Base-by-base conservation (phyloP, 1,284 basidiomycete species). In the Leccinum pachyderme region DNA sequence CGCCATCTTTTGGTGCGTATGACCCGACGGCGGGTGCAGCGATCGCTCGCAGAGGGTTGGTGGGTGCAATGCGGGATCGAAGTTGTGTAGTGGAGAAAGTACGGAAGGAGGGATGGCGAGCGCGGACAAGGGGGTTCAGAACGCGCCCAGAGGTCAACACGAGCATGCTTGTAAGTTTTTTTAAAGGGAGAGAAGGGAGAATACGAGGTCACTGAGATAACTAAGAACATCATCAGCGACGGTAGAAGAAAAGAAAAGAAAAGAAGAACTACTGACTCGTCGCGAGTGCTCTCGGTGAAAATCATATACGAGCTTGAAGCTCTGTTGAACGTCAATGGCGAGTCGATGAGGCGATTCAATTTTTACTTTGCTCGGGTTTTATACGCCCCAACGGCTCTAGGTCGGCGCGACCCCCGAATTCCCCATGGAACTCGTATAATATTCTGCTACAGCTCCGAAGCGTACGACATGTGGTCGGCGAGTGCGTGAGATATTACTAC, bases 121-220 rank as follows among this genome's bases (percentile, higher is more conserved):
- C 47, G 43, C 52, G 55, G 22, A 28, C 32, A 15, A 70, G 52
- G 12, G n/a, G 43, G 18, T 57, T 59, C 7, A 62, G 46, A 31
- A 49, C 41, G 13, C 59, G 66, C 37, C 35, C 35, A 18, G 35
- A 37, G n/a, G 35, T 18, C 35, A 37, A 35, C 7, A 47, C 15
- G 7, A 61, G 24, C 60, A 67, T 47, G 35, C 9, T 37, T 18
- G 35, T 37, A 1, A 37, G 9, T 3, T 37, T 37, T 47, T 61
- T 83, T 74, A 87, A 70, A 79, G 72, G 65, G 75, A 79, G 64
- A 83, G 76, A 58, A 91, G 83, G 63, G 88, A 88, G 72, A 89
- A 92, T 59, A 92, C 86, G 71, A 90, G 87, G 75, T 92, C 90
- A 71, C 88, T 88, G 72, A 92, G 85, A 73, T 92, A 92, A 66